Percentiles rank a stretch among this genome's conserved stretches.
These are phyloP conservation scores for Stephania cephalantha DNA, from an alignment of 164 flowering plant genomes.

Conservation along the genomic window DNA sequence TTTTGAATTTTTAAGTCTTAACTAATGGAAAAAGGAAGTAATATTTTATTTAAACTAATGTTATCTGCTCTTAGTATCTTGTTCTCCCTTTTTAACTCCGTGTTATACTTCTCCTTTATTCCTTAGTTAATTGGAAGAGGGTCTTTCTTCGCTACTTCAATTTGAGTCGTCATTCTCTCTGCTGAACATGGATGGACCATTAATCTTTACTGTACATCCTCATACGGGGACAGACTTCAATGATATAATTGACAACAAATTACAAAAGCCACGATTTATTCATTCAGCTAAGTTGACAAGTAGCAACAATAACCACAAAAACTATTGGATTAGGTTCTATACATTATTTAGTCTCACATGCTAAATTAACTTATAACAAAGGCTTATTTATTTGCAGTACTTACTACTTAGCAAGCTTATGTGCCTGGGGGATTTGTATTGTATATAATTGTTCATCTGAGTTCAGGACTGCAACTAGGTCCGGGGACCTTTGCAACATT, in stretches of 20 bases:
- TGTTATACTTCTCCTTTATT: not conserved
- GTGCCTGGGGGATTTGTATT: not conserved
- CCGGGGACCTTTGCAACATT: constrained; percentile 1
- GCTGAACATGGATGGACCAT: not conserved
- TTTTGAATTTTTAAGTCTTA: too few species aligned
- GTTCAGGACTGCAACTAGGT: not conserved
- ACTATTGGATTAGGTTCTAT: not conserved
- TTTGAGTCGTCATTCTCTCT: not conserved
- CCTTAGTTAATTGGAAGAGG: not conserved
- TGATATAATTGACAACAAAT: not conserved
- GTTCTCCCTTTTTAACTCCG: not conserved
- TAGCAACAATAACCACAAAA: not conserved
- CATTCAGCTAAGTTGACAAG: not conserved
- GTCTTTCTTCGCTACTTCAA: not conserved
- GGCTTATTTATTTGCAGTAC: not conserved
- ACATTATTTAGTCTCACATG: too few species aligned
- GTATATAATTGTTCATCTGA: not conserved
- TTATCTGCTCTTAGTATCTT: not conserved
- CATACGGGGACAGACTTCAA: not conserved
- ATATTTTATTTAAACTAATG: too few species aligned
- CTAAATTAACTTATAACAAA: not conserved
- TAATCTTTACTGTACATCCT: not conserved
- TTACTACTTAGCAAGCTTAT: not conserved
- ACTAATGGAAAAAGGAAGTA: too few species aligned
- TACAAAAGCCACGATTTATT: not conserved